Evolutionary conservation across 164 flowering plant species (phyloP).

Genomic region (Berberis thunbergii): DNA sequence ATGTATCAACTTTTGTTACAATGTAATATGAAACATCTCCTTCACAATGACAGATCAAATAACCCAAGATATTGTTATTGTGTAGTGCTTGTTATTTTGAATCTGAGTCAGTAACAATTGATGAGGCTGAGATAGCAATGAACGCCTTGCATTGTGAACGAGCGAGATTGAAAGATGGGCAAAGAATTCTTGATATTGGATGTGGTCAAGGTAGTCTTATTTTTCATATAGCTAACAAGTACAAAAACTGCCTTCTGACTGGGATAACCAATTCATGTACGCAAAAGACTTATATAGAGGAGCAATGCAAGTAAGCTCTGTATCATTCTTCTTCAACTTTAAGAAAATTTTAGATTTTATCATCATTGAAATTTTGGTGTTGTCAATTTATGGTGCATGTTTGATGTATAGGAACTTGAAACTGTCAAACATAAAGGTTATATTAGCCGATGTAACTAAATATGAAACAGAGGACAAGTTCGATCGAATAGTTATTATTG

Average conservation of each 20-base stretch:
- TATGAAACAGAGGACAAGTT: slow-evolving; percentile 6
- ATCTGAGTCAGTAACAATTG: slow-evolving; percentile 1
- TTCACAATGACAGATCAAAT: not conserved
- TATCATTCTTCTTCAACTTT: not conserved
- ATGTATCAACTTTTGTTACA: not conserved
- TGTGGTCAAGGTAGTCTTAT: slow-evolving; percentile 1
- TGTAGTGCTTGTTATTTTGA: slow-evolving; percentile 7
- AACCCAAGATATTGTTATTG: not conserved
- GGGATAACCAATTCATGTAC: not conserved
- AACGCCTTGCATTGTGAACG: slow-evolving; percentile 2
- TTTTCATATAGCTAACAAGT: not conserved
- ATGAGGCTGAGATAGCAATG: slow-evolving; percentile 10
- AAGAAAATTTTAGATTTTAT: too few relatives aligned
- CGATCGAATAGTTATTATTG: slow-evolving; percentile 15
- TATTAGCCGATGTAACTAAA: slow-evolving; percentile 18
- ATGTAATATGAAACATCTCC: not conserved
- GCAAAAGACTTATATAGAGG: not conserved
- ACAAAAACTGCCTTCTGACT: not conserved
- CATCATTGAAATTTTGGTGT: not conserved
- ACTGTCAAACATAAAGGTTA: slow-evolving; percentile 12
- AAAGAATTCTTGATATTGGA: slow-evolving; percentile 4
- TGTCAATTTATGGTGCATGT: not conserved
- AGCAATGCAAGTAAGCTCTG: not conserved
- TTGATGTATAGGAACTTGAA: slow-evolving; percentile 8
- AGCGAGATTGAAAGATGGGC: slow-evolving; percentile 6